These are phyloP conservation scores for Colletotrichum ledebouriae DNA, from an alignment of 2,329 filamentous ascomycete genomes.

Conservation along the genomic window DNA sequence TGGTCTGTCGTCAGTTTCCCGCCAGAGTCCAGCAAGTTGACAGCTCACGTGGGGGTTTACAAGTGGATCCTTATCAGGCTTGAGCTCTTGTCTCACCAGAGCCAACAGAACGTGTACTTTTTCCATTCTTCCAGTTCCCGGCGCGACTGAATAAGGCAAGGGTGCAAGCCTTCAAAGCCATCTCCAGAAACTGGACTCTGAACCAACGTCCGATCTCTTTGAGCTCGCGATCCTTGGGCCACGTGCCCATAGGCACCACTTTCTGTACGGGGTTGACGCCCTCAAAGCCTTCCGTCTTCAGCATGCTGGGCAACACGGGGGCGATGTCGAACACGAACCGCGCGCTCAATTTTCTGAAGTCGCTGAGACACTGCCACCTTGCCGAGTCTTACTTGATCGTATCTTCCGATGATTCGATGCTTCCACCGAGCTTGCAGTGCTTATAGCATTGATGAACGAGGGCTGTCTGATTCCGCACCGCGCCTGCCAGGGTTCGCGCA, in stretches of 20 bases:
- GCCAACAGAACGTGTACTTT: conserved; percentile 46
- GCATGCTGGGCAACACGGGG: conserved; percentile 41
- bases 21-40: not conserved
- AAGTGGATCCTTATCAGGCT: conserved; percentile 46
- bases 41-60: conserved; percentile 46
- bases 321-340: conserved; percentile 45
- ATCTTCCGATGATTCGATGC: conserved; percentile 34
- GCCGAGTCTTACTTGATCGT: conserved; percentile 42
- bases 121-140: conserved; percentile 44
- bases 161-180: conserved; percentile 43
- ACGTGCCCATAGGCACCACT: conserved; percentile 55
- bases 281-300: conserved; percentile 47
- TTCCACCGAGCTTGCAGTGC: too few relatives aligned
- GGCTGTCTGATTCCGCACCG: too few relatives aligned
- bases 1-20: not conserved
- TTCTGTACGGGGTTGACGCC: conserved; percentile 46
- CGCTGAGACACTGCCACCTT: conserved; percentile 44
- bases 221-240: conserved; percentile 56
- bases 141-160: conserved; percentile 45
- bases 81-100: conserved; percentile 45
- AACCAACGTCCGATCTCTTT: conserved; percentile 54
- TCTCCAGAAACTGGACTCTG: conserved; percentile 44
- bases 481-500: too few relatives aligned
- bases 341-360: conserved; percentile 44
- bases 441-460: too few relatives aligned